These are phyloP conservation scores for Nidularia pulvinata DNA, from an alignment of 768 basidiomycete genomes.

Conservation along the genomic window DNA sequence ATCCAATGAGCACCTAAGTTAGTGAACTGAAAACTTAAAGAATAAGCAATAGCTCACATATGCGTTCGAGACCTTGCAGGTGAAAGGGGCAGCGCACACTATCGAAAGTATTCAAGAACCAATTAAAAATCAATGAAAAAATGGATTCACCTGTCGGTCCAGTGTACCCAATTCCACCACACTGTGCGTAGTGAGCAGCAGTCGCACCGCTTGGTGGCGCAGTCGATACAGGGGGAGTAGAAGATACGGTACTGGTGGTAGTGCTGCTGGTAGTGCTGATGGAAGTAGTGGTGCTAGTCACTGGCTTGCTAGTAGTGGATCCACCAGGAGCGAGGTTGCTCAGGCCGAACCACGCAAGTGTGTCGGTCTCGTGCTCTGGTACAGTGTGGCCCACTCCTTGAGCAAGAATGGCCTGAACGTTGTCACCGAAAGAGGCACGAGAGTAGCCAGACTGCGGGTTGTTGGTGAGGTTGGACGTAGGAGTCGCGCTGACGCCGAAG, in stretches of 20 bases:
- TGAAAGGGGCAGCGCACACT: slow-evolving; percentile 13
- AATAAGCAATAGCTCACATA: background rate
- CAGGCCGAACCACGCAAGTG: slow-evolving; percentile 50
- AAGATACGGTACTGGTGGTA: too few relatives aligned
- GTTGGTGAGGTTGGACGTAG: slow-evolving; percentile 31
- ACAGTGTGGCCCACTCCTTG: slow-evolving; percentile 52
- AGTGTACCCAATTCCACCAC: slow-evolving; percentile 13
- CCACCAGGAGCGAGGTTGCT: slow-evolving; percentile 13
- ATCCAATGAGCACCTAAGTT: background rate
- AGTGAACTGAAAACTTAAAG: too few relatives aligned
- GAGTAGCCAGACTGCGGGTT: slow-evolving; percentile 45
- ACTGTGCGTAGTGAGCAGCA: slow-evolving; percentile 20
- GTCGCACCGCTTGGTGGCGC: slow-evolving; percentile 11
- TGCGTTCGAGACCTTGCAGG: slow-evolving; percentile 6
- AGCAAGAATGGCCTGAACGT: slow-evolving; percentile 46
- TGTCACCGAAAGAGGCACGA: slow-evolving; percentile 45
- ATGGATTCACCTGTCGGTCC: slow-evolving; percentile 10
- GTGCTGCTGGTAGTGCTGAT: slow-evolving; percentile 1
- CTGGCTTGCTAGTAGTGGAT: background rate
- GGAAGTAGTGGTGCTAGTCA: background rate
- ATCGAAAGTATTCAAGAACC: background rate
- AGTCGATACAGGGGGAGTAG: slow-evolving; percentile 6
- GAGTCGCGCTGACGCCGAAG: slow-evolving; percentile 41
- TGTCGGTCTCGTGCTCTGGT: slow-evolving; percentile 45
- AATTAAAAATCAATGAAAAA: background rate